phyloP scores from a whole-genome alignment of 2,329 filamentous ascomycete species.

The Karstenula rhodostoma region DNA sequence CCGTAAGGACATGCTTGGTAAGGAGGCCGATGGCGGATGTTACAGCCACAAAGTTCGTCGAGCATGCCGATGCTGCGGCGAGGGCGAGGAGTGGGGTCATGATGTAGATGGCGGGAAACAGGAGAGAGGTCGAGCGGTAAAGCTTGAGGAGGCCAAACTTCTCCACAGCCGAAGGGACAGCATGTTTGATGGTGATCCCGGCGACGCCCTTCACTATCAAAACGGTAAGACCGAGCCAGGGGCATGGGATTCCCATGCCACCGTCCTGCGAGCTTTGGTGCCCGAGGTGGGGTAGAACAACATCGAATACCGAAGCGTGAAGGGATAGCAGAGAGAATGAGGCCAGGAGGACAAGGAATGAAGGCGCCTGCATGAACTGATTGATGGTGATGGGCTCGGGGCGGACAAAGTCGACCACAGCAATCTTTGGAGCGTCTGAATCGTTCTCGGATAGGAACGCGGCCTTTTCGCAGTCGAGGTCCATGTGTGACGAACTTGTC shows the following conservation, averaged over 20 bases:
- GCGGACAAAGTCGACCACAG: conserved; percentile 45
- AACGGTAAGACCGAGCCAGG: conserved; percentile 53
- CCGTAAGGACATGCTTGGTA: conserved; percentile 53
- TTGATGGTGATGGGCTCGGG: conserved; percentile 54
- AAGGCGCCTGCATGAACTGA: conserved; percentile 57
- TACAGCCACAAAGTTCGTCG: conserved; percentile 43
- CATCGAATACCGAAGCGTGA: conserved; percentile 62
- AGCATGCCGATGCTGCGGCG: conserved; percentile 46
- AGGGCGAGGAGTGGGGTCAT: conserved; percentile 51
- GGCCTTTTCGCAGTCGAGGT: conserved; percentile 55
- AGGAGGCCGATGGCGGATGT: conserved; percentile 53
- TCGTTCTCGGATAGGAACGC: conserved; percentile 53
- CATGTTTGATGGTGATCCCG: conserved; percentile 49
- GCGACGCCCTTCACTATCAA: conserved; percentile 53
- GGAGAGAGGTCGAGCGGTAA: conserved; percentile 52
- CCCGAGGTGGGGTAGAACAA: conserved; percentile 57
- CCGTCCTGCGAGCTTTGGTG: conserved; percentile 55
- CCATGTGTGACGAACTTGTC: conserved; percentile 29
- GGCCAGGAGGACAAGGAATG: conserved; percentile 55
- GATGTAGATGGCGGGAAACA: conserved; percentile 52
- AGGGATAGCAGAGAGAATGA: conserved; percentile 64
- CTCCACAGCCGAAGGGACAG: conserved; percentile 48
- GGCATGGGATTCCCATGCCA: conserved; percentile 57
- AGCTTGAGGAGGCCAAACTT: conserved; percentile 53
- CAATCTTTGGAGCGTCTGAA: conserved; percentile 46